Evolutionary conservation across 2,329 filamentous ascomycete species (phyloP), one percentile per base, ranked within the genome.

Genomic region (Pleurostoma richardsiae): DNA sequence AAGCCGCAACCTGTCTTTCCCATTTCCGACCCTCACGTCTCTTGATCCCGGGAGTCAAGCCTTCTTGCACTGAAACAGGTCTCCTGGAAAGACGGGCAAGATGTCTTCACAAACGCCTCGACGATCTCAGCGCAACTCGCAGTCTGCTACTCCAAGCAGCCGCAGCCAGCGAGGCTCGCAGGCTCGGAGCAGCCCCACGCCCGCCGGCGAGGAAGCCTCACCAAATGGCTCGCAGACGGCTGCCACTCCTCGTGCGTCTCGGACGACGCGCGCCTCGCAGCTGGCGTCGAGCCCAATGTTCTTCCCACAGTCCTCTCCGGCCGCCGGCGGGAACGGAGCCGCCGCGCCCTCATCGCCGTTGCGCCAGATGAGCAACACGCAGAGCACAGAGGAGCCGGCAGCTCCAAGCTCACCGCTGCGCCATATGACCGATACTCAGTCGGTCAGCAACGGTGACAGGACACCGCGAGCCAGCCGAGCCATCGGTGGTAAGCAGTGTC

Each of bases 271-370:
- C 31, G 56, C 67, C 27, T 73, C 74, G 27, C 72, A 76, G 55
- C 72, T 84, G 51, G 80, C 81, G 4, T 94, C 90, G 4, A 95
- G 90, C 49, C 91, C 91, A 39, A 75, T 96, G 53, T 88, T 88
- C 66, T 95, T 84, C 66, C 81, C 78, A 57, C 81, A 73, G 7
- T 71, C 74, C 5, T 68, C 71, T 2, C 56, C 54, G 26, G 55
- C 60, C 59, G 56, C 54, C 27, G 55, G 47, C 19, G 60, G 59
- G 6, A 61, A 59, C 39, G 56, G 59, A 40, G 65, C 70, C 44
- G 68, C 70, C 10, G 56, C 58, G 33, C 56, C 57, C 29, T 80
- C 77, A 6, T 81, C 79, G 36, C 79, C 79, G 8, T 59, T 82
- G 56, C 67, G 74, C 50, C 76, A 80, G 59, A 78, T 77, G 69